A percentile compares a stretch with the other conserved stretches of the same genome.
Evolutionary conservation across 108 stramenopile genomes (phyloP).

Genomic region (Nannochloropsis salina): DNA sequence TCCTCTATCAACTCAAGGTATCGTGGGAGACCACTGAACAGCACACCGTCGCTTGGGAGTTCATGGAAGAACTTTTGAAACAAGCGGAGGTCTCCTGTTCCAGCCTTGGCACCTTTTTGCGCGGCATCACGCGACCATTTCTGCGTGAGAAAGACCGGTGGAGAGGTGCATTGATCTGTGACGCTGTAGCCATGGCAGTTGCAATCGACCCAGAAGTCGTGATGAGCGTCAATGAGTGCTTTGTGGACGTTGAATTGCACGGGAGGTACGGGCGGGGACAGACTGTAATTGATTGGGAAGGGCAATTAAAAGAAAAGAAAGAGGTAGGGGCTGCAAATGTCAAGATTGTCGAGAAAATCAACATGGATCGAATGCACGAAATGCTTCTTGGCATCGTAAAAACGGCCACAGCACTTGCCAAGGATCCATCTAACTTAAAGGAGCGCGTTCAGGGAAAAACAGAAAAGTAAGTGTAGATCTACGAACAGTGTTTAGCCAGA

Average conservation of each 20-base stretch:
- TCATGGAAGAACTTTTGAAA: not conserved
- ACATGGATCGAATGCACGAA: not conserved
- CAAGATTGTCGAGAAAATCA: not conserved
- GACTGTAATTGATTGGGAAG: constrained; percentile 26
- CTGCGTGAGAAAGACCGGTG: not conserved
- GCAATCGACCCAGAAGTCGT: not conserved
- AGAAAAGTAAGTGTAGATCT: too few relatives aligned
- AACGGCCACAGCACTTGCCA: not conserved
- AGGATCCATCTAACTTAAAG: too few relatives aligned
- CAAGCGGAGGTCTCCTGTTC: not conserved
- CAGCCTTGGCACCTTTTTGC: constrained; percentile 12
- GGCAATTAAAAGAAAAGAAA: not conserved
- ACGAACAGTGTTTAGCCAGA: too few relatives aligned
- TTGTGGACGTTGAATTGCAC: not conserved
- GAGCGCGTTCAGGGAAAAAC: too few relatives aligned
- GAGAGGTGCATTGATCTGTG: constrained; percentile 21
- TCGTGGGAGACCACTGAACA: constrained; percentile 12
- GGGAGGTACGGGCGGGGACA: constrained; percentile 1
- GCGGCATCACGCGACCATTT: constrained; percentile 13
- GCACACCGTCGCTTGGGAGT: not conserved
- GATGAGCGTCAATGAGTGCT: not conserved
- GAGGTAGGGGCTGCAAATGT: not conserved
- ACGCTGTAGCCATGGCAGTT: constrained; percentile 25
- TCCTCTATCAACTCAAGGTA: not conserved
- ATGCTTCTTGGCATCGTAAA: constrained; percentile 12